Evolutionary conservation across 371 early-diverging fungal genomes (phyloP).

Genomic region (Mortierella sp.): DNA sequence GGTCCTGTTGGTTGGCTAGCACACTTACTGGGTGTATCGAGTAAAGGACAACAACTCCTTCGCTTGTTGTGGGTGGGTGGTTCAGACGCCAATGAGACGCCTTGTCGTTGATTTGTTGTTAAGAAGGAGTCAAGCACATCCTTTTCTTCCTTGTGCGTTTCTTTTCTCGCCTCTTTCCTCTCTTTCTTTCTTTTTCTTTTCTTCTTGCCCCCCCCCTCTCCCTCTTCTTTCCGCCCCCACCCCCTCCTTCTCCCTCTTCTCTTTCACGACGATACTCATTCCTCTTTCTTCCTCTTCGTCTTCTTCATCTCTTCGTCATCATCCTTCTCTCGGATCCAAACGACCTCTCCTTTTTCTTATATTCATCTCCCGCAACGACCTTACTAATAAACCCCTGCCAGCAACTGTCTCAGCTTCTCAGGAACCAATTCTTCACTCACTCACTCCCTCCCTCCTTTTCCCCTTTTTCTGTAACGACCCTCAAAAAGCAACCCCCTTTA

Average conservation of each 20-base stretch:
- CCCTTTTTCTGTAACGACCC: conserved; percentile 12
- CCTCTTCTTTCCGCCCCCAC: background rate
- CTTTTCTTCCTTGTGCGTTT: background rate
- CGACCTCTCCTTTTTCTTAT: background rate
- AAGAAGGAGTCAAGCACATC: background rate
- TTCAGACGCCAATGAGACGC: background rate
- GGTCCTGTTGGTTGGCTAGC: background rate
- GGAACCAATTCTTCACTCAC: background rate
- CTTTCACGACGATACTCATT: conserved; percentile 18
- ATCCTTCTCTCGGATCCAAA: background rate
- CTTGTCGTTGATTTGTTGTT: background rate
- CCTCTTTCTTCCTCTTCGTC: background rate
- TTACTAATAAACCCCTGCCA: background rate
- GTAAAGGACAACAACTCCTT: too few relatives aligned
- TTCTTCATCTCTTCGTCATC: background rate
- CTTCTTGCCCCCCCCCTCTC: background rate
- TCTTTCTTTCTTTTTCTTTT: conserved; percentile 7
- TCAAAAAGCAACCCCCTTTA: background rate
- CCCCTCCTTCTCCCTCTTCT: conserved; percentile 3
- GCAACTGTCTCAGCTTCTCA: background rate
- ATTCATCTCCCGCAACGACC: conserved; percentile 9
- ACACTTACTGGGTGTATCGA: background rate
- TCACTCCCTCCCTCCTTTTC: conserved; percentile 7
- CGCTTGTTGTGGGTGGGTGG: background rate
- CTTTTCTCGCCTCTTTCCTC: conserved; percentile 6